Base-by-base conservation (phyloP, 176 grass and related monocot species). In the Carex cristatella region DNA sequence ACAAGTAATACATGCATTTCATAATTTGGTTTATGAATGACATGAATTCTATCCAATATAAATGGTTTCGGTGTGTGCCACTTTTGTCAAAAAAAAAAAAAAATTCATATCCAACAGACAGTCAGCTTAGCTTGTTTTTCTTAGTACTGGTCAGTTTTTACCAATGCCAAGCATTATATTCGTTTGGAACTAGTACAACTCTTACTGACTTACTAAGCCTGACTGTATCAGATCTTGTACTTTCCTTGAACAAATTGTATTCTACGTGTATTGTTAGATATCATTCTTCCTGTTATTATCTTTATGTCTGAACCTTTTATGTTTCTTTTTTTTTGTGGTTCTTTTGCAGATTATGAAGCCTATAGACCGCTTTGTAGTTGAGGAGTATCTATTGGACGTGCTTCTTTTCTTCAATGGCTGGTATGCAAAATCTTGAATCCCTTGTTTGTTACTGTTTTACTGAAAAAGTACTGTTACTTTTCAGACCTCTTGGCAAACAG, bases 401-500 rank as follows among this genome's bases (percentile, higher is more conserved):
- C 91, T 99, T 15, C 96, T 94, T 89, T 99, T 95, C 93, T 99
- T 99, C 91, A 99, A 99, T 90, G 96, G 96, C 81, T 95, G 96
- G 96, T 99, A 86, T 69, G 96, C 89, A 83, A 59, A 74, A 59
- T 64, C 14, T 57, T 57, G 13, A 79, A 79, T 37, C 28, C 23
- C 53, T 13, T 78, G 53, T 33, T 58, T 78, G 16, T 71, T 44
- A 44, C 46, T 48, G 35, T 15, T 46, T 48, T 72, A 72, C 18
- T 46, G 37, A 71, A 72, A 12, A 72, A 44, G 35, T 72, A n/a
- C 68, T 71, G 35, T n/a, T n/a, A 40, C 16, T 68, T 69, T 48
- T 23, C 7, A 72, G 69, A 72, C 69, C 18, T 46, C 38, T 72
- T 46, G 38, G 8, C 65, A 68, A 68, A 19, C 38, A 69, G 14